Evolutionary conservation across 108 stramenopile genomes (phyloP).

Genomic region (Cyclotella kingstonii): DNA sequence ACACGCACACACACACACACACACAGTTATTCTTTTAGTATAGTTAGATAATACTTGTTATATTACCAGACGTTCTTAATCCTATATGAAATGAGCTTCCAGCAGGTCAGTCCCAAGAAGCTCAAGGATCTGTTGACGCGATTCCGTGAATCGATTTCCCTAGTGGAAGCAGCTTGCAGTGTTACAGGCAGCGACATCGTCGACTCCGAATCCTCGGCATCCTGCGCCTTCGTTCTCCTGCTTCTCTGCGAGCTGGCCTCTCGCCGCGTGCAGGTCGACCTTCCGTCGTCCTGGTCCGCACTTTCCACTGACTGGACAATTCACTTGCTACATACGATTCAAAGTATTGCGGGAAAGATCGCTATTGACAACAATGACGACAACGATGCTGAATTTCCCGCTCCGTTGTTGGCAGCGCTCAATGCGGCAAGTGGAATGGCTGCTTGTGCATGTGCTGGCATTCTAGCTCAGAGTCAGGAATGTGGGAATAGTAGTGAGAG

Average conservation of each 20-base stretch:
- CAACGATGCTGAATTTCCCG: conserved; percentile 2
- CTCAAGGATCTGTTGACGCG: conserved; percentile 25
- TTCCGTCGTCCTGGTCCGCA: neutral
- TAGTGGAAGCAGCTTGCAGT: neutral
- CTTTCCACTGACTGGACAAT: neutral
- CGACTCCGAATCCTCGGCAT: neutral
- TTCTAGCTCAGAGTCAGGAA: neutral
- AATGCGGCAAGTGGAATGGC: conserved; percentile 27
- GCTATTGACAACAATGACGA: conserved; percentile 5
- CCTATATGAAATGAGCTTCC: neutral
- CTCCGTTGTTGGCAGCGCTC: conserved; percentile 21
- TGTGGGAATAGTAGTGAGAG: neutral
- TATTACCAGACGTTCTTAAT: no score
- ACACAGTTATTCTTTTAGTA: no score
- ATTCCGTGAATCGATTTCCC: conserved; percentile 24
- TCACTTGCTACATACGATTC: conserved; percentile 9
- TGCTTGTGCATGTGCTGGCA: conserved; percentile 3
- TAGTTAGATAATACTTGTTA: no score
- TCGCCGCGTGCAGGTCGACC: conserved; percentile 14
- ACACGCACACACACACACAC: no score
- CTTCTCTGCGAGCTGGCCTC: conserved; percentile 22
- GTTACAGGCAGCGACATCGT: neutral
- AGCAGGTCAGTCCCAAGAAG: conserved; percentile 8
- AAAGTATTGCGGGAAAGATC: conserved; percentile 9
- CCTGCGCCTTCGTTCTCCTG: conserved; percentile 3